phyloP scores from a whole-genome alignment of 2,329 filamentous ascomycete species.

The Cordyceps cateniannulata region DNA sequence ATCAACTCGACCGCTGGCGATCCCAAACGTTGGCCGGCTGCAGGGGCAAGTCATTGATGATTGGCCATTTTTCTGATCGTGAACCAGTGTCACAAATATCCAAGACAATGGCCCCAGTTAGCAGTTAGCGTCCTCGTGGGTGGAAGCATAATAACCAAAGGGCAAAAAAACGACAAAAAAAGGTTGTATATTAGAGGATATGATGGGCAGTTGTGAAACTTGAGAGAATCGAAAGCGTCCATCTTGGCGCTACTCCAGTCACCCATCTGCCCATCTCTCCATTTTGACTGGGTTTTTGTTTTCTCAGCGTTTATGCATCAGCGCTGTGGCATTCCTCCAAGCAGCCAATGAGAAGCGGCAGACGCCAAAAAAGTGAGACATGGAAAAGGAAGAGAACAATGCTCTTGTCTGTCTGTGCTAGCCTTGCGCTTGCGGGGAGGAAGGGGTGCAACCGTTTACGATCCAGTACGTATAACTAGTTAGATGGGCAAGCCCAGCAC shows the following conservation, averaged over 20 bases:
- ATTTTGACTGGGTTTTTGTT: not conserved
- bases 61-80: not conserved
- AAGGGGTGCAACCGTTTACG: not conserved
- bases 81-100: constrained; percentile 1
- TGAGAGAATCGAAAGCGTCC: not conserved
- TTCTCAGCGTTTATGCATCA: not conserved
- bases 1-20: not conserved
- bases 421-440: constrained; percentile 1
- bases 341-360: not conserved
- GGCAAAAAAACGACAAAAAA: not conserved
- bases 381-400: not conserved
- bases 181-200: not conserved
- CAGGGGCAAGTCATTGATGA: constrained; percentile 1
- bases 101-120: not conserved
- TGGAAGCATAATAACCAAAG: too few species aligned
- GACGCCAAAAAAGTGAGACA: not conserved
- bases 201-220: not conserved
- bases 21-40: not conserved
- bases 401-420: not conserved
- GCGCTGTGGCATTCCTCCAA: not conserved
- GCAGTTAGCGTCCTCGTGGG: too few species aligned
- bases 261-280: not conserved
- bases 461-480: not conserved
- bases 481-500: not conserved
- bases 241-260: not conserved